These are phyloP conservation scores for Peterozyma xylosa DNA, from an alignment of 805 yeast genomes.

Conservation along the genomic window DNA sequence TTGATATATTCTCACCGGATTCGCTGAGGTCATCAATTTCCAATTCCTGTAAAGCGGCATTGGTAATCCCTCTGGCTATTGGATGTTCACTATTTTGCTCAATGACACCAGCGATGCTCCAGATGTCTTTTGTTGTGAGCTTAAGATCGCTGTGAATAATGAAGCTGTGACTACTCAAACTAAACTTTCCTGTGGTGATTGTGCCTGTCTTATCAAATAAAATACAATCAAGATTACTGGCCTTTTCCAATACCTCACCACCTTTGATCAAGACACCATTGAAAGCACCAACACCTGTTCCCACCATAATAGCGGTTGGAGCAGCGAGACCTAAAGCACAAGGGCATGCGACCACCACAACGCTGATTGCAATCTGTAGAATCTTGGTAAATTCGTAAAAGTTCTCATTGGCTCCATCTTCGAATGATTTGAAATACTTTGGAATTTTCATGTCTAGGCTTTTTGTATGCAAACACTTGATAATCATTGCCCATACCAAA, in stretches of 20 bases:
- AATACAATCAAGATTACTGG: conserved; percentile 55
- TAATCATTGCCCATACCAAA: conserved; percentile 44
- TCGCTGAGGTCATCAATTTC: background rate
- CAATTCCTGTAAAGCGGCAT: conserved; percentile 14
- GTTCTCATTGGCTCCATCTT: conserved; percentile 9
- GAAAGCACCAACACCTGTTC: conserved; percentile 91
- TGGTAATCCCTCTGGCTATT: conserved; percentile 63
- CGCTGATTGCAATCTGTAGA: conserved; percentile 78
- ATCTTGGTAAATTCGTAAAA: conserved; percentile 16
- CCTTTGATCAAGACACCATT: conserved; percentile 90
- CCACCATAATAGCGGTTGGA: conserved; percentile 98
- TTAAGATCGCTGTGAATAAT: background rate
- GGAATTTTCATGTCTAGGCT: conserved; percentile 8
- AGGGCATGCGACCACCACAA: conserved; percentile 96
- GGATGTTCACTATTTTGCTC: conserved; percentile 86
- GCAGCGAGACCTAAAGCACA: conserved; percentile 97
- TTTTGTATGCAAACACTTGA: conserved; percentile 17
- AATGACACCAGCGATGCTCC: conserved; percentile 49
- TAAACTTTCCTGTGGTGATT: conserved; percentile 79
- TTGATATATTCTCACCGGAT: conserved; percentile 9
- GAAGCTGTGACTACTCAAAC: conserved; percentile 20
- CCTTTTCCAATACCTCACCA: conserved; percentile 78
- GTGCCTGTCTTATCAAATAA: conserved; percentile 97
- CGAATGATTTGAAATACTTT: background rate
- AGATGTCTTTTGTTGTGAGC: conserved; percentile 20